A percentile compares a stretch with the other conserved stretches of the same genome.
Conservation (phyloP, 192 early-diverging fungal species). For the Dissophora ornata region DNA sequence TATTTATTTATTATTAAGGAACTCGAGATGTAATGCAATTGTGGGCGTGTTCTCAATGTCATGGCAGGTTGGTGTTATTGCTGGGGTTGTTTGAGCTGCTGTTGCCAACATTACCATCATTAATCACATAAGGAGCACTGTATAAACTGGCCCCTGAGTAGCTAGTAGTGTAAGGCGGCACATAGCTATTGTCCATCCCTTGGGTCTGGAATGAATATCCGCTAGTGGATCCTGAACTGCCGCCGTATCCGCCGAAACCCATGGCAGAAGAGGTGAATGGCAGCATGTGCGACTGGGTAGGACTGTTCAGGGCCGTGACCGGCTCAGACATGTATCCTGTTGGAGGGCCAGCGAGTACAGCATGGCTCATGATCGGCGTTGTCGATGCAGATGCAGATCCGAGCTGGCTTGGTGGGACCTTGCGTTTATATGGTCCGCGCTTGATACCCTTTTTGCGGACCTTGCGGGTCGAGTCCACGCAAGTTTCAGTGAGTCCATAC, state of each 20-base stretch:
- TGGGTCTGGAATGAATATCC: conserved; percentile 42
- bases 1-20: too few relatives aligned
- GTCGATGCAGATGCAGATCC: conserved; percentile 51
- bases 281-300: conserved; percentile 52
- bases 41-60: too few relatives aligned
- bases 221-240: conserved; percentile 18
- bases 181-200: conserved; percentile 39
- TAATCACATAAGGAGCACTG: conserved; percentile 24
- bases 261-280: conserved; percentile 46
- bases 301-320: conserved; percentile 47
- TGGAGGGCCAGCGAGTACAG: conserved; percentile 28
- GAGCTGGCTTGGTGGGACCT: conserved; percentile 48
- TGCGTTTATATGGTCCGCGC: conserved; percentile 84
- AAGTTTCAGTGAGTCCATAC: conserved; percentile 74
- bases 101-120: conserved; percentile 7
- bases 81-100: conserved; percentile 2
- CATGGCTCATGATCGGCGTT: conserved; percentile 44
- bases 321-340: conserved; percentile 55
- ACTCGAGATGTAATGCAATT: background rate
- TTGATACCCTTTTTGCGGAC: conserved; percentile 87
- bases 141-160: conserved; percentile 43
- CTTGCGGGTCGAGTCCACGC: conserved; percentile 83
- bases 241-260: conserved; percentile 35
- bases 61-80: conserved; percentile 6
- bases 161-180: conserved; percentile 31